These are phyloP conservation scores for Tylopilus vinaceipallidus DNA, from an alignment of 768 basidiomycete species.

Conservation along the genomic window DNA sequence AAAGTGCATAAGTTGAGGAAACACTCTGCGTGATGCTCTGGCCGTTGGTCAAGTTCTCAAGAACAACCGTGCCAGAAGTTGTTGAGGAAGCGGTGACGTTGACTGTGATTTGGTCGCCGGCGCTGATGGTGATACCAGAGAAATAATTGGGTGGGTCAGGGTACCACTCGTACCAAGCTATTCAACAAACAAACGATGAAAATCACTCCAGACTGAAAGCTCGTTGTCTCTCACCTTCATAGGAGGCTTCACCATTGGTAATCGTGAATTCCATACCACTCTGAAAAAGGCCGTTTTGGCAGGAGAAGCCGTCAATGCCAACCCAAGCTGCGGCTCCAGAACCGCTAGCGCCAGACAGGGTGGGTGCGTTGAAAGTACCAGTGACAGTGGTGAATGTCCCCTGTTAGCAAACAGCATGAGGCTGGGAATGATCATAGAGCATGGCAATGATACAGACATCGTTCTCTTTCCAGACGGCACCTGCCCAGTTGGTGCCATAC, in stretches of 20 bases:
- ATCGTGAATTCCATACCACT: constrained; percentile 9
- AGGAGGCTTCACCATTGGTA: neutral
- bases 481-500: constrained; percentile 21
- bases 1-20: too few species aligned
- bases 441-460: constrained; percentile 7
- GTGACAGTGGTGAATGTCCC: constrained; percentile 11
- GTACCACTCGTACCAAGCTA: too few species aligned
- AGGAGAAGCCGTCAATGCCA: constrained; percentile 13
- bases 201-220: too few species aligned
- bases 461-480: constrained; percentile 12
- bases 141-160: too few species aligned
- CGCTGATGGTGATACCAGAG: too few species aligned
- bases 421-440: neutral
- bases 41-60: too few species aligned
- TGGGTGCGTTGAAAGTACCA: constrained; percentile 11
- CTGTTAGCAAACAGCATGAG: constrained; percentile 8
- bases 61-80: too few species aligned
- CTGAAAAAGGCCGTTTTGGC: constrained; percentile 11
- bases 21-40: too few species aligned
- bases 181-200: too few species aligned
- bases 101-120: too few species aligned
- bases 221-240: constrained; percentile 7
- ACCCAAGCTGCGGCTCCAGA: constrained; percentile 10
- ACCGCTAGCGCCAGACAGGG: neutral
- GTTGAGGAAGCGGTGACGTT: too few species aligned